These are phyloP conservation scores for Suillus subaureus DNA, from an alignment of 768 basidiomycete genomes.

Conservation along the genomic window DNA sequence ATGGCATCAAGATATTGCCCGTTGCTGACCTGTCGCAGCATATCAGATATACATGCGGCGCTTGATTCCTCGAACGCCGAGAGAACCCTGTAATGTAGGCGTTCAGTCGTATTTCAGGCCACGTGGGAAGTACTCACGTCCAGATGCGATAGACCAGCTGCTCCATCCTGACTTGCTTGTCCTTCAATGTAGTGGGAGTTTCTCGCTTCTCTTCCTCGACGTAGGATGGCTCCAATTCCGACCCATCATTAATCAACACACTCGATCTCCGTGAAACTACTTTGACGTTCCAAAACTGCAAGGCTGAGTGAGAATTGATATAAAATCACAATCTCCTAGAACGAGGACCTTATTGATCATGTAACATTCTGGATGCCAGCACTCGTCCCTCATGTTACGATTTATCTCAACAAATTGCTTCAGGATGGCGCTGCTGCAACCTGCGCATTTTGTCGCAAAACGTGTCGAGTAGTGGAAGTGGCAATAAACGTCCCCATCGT, in stretches of 20 bases:
- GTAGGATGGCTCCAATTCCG: constrained; percentile 56
- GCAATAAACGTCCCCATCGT: constrained; percentile 96
- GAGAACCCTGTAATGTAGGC: constrained; percentile 61
- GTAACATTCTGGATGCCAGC: constrained; percentile 99
- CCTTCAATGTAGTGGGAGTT: constrained; percentile 76
- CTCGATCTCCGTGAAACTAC: constrained; percentile 75
- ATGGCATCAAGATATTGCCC: constrained; percentile 96
- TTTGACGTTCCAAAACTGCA: constrained; percentile 99
- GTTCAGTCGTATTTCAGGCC: constrained; percentile 11
- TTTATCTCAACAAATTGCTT: constrained; percentile 99
- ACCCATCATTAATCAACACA: constrained; percentile 56
- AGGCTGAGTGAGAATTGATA: constrained; percentile 5
- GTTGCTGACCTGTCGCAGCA: constrained; percentile 96
- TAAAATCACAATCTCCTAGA: constrained; percentile 13
- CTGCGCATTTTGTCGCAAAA: constrained; percentile 98
- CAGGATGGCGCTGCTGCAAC: constrained; percentile 94
- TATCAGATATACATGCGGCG: constrained; percentile 98
- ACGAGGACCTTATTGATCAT: constrained; percentile 95
- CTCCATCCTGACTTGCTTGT: constrained; percentile 93
- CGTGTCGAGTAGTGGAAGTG: constrained; percentile 99
- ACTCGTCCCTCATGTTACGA: constrained; percentile 96
- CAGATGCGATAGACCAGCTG: constrained; percentile 98
- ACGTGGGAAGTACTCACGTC: constrained; percentile 65
- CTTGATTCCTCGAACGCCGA: constrained; percentile 99
- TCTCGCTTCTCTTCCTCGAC: constrained; percentile 81